phyloP scores from a whole-genome alignment of 2,329 filamentous ascomycete species.

The Hypoxylon rubiginosum region DNA sequence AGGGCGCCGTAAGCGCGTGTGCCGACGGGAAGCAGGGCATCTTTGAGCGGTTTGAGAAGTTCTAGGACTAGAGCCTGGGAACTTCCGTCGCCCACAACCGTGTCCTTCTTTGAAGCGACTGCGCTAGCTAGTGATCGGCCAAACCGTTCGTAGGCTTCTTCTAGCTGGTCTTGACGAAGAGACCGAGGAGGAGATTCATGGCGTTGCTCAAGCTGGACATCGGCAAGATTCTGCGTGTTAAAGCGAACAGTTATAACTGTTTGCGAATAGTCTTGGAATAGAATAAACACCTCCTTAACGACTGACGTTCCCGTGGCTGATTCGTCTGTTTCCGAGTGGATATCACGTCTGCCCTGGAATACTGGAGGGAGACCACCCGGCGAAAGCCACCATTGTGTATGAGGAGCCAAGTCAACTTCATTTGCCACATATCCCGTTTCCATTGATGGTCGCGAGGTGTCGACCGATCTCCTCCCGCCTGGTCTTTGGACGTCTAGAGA shows the following conservation, averaged over 20 bases:
- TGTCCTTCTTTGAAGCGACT: conserved; percentile 79
- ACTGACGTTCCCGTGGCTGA: conserved; percentile 76
- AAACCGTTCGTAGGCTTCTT: conserved; percentile 84
- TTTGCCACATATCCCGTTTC: conserved; percentile 89
- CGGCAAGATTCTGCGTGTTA: conserved; percentile 78
- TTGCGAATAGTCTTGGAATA: conserved; percentile 97
- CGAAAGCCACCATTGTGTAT: conserved; percentile 89
- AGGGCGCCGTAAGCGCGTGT: conserved; percentile 90
- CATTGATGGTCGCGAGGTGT: conserved; percentile 78
- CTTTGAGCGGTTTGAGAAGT: conserved; percentile 78
- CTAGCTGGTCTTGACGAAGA: conserved; percentile 92
- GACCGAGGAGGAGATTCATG: conserved; percentile 86
- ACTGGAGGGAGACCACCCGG: conserved; percentile 82
- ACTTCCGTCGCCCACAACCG: conserved; percentile 85
- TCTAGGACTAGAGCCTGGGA: conserved; percentile 83
- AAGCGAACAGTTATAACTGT: conserved; percentile 87
- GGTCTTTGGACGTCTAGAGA: conserved; percentile 75
- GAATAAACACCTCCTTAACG: conserved; percentile 85
- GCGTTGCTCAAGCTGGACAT: conserved; percentile 83
- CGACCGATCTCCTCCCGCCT: conserved; percentile 74
- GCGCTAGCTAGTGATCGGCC: conserved; percentile 82
- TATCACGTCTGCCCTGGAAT: conserved; percentile 85
- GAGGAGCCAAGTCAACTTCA: conserved; percentile 82
- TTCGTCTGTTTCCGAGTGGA: conserved; percentile 87
- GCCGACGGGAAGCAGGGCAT: conserved; percentile 86